Conservation (phyloP, 2,329 filamentous ascomycete genomes). For the Rhexocercosporidium sp. region DNA sequence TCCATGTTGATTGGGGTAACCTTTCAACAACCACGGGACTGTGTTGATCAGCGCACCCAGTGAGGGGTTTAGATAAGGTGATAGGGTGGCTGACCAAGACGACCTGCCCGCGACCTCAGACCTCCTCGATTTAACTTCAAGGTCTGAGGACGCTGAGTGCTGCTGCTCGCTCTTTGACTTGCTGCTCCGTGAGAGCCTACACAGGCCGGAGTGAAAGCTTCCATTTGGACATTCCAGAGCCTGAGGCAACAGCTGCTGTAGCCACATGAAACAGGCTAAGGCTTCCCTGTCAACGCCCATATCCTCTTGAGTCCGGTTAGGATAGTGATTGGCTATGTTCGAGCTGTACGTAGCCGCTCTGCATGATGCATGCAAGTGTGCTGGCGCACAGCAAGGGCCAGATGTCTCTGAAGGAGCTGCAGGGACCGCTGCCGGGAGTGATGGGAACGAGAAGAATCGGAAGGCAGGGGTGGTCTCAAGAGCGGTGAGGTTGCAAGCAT, state of each 20-base stretch:
- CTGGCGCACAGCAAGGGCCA: constrained; percentile 38
- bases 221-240: constrained; percentile 16
- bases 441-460: constrained; percentile 25
- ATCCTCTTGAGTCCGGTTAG: constrained; percentile 26
- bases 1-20: constrained; percentile 40
- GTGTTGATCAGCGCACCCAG: constrained; percentile 29
- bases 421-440: constrained; percentile 42
- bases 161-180: neutral
- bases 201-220: constrained; percentile 18
- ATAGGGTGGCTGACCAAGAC: constrained; percentile 26
- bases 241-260: constrained; percentile 21
- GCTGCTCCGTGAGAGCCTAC: neutral
- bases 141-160: constrained; percentile 9
- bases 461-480: constrained; percentile 25
- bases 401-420: constrained; percentile 38
- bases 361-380: constrained; percentile 43
- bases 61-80: constrained; percentile 31
- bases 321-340: constrained; percentile 37
- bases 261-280: constrained; percentile 41
- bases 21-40: constrained; percentile 26
- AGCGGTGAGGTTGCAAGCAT: constrained; percentile 39
- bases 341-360: constrained; percentile 39
- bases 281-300: constrained; percentile 30
- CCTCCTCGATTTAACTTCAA: neutral
- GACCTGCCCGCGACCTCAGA: constrained; percentile 14